Percentiles rank a stretch among this genome's conserved stretches.
Evolutionary conservation across 805 yeast genomes (phyloP).

Genomic region (Teunomyces pallodes): DNA sequence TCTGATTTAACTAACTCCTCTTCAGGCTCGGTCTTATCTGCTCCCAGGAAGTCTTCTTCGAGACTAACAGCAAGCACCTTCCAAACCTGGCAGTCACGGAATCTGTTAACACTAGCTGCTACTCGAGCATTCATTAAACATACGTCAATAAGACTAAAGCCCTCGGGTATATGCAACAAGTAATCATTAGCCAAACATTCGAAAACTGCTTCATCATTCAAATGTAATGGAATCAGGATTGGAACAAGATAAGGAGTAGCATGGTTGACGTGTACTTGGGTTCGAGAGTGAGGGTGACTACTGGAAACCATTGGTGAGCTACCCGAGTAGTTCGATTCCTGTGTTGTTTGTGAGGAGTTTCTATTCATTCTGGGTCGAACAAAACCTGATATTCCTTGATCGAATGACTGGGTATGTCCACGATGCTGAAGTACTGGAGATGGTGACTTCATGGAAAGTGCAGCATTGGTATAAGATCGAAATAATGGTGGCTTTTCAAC

Average conservation of each 20-base stretch:
- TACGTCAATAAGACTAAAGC: constrained; percentile 49
- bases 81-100: constrained; percentile 65
- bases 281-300: constrained; percentile 5
- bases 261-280: constrained; percentile 13
- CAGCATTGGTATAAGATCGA: constrained; percentile 17
- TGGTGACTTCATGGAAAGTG: constrained; percentile 11
- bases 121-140: constrained; percentile 57
- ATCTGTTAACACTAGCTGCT: constrained; percentile 49
- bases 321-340: constrained; percentile 25
- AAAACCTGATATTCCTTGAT: constrained; percentile 2
- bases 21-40: constrained; percentile 3
- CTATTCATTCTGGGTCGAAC: constrained; percentile 31
- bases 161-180: constrained; percentile 44
- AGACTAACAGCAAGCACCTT: constrained; percentile 51
- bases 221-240: constrained; percentile 40
- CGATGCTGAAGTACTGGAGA: constrained; percentile 17
- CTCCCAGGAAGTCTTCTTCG: constrained; percentile 22
- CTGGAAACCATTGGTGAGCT: constrained; percentile 12
- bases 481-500: constrained; percentile 19
- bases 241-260: constrained; percentile 41
- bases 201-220: constrained; percentile 43
- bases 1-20: constrained; percentile 2
- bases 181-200: constrained; percentile 51
- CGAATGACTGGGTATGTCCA: neutral
- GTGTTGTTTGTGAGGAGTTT: constrained; percentile 35